Evolutionary conservation across 1,139 yeast genomes (phyloP), one percentile per base, ranked within the genome.

Genomic region (Debaryomyces udenii): DNA sequence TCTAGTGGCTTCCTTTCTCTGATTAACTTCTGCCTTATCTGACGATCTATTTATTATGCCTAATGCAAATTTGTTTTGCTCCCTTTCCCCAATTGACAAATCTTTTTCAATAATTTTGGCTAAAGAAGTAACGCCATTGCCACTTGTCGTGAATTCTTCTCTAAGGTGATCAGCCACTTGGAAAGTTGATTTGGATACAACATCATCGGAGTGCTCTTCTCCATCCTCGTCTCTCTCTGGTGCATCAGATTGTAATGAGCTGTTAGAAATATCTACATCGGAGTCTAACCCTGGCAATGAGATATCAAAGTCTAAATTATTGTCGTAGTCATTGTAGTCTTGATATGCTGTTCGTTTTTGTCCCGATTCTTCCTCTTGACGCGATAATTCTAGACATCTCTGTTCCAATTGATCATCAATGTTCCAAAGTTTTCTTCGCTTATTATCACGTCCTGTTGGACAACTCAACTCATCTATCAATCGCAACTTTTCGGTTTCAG

Each of bases 1-100:
- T 53, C 80, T 78, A 7, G 90, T 78, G 1, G 91, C 93, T 51
- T 84, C 83, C 47, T 70, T 70, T 51, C 76, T 78, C 35, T 74
- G 70, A 43, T 70, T 68, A 6, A 68, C 47, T 16, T 42, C 55
- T n/a, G 49, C 49, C 2, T 49, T 34, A 1, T 47, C 47, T 15
- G 31, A 40, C 1, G 48, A 43, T 37, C 54, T 55, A 36, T 47
- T 52, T 2, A 48, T 50, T 2, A 52, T 35, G 3, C 75, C 74
- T 23, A 70, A 56, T 10, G 76, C 75, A 2, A 43, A 35, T 15
- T 43, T 41, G 2, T 45, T 51, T 4, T 41, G 43, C 5, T 48
- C 44, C 1, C 31, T 38, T 6, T 48, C 49, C 30, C 46, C 35
- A n/a, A 59, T 50, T 2, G 45, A 45, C 30, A 57, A 47, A 43